Evolutionary conservation across 306 rosid genomes (phyloP).

Genomic region (Begonia loranthoides): DNA sequence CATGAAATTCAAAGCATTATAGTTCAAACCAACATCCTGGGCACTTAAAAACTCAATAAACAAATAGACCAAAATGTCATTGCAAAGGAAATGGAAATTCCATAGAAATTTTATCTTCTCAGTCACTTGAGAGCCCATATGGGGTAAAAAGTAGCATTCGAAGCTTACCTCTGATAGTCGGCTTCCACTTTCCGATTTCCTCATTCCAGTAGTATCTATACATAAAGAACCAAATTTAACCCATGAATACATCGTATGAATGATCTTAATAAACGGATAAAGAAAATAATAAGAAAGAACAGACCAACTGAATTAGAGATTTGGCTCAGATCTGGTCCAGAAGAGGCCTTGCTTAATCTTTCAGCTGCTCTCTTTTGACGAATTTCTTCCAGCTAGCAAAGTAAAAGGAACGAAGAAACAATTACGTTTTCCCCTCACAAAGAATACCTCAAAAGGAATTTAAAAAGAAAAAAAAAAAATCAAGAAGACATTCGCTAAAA

Average conservation of each 20-base stretch:
- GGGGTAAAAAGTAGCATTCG: background rate
- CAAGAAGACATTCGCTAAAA: too few relatives aligned
- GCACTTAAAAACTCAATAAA: constrained; percentile 52
- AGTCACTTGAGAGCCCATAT: background rate
- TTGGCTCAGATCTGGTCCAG: constrained; percentile 60
- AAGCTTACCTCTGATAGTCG: constrained; percentile 52
- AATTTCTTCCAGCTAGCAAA: constrained; percentile 62
- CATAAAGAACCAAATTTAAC: constrained; percentile 3
- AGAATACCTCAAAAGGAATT: too few relatives aligned
- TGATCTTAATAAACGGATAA: background rate
- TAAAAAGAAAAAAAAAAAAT: too few relatives aligned
- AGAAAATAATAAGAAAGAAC: background rate
- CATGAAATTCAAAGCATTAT: background rate
- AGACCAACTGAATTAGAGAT: constrained; percentile 38
- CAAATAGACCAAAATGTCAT: background rate
- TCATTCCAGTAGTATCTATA: constrained; percentile 36
- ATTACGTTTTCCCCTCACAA: too few relatives aligned
- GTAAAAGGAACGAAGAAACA: background rate
- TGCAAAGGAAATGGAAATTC: background rate
- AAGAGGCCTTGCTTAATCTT: constrained; percentile 61
- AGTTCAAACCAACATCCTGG: background rate
- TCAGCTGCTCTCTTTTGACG: constrained; percentile 88
- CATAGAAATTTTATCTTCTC: background rate
- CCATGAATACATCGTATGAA: too few relatives aligned
- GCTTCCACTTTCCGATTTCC: constrained; percentile 61